Conservation (phyloP, 2,329 filamentous ascomycete genomes). For the Aspergillus pseudonomiae region DNA sequence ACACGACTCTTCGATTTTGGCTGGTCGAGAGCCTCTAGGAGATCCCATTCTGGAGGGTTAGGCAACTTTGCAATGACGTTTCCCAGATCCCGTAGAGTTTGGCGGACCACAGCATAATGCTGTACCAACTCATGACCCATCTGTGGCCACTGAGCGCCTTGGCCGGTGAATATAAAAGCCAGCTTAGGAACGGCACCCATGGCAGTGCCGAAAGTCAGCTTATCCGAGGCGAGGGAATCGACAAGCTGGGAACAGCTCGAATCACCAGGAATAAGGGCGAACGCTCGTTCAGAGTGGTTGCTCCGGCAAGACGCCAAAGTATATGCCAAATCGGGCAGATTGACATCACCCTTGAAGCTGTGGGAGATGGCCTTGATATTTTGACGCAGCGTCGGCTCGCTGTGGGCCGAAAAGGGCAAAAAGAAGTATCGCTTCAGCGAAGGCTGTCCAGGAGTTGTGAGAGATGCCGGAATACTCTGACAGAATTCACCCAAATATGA, state of each 20-base stretch:
- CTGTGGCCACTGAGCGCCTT: constrained; percentile 29
- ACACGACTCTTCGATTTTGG: not conserved
- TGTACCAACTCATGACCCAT: constrained; percentile 9
- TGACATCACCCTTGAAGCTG: not conserved
- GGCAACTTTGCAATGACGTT: not conserved
- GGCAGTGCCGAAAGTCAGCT: too few species aligned
- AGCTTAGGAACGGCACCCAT: not conserved
- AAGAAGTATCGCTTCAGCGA: not conserved
- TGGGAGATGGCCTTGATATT: not conserved
- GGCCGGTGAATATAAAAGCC: constrained; percentile 30
- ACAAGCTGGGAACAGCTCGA: not conserved
- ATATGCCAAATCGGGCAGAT: constrained; percentile 2
- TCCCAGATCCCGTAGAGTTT: not conserved
- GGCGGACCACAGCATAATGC: not conserved
- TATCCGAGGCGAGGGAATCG: too few species aligned
- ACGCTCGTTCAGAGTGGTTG: too few species aligned
- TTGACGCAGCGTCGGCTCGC: not conserved
- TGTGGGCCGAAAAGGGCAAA: not conserved
- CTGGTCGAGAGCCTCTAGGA: not conserved
- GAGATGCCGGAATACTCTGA: not conserved
- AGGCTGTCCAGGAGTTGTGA: not conserved
- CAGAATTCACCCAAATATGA: not conserved
- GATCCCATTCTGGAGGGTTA: not conserved
- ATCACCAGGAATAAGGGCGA: too few species aligned
- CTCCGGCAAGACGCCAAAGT: not conserved